Evolutionary conservation across 2,329 filamentous ascomycete genomes (phyloP).

Genomic region (Clonostachys byssicola): DNA sequence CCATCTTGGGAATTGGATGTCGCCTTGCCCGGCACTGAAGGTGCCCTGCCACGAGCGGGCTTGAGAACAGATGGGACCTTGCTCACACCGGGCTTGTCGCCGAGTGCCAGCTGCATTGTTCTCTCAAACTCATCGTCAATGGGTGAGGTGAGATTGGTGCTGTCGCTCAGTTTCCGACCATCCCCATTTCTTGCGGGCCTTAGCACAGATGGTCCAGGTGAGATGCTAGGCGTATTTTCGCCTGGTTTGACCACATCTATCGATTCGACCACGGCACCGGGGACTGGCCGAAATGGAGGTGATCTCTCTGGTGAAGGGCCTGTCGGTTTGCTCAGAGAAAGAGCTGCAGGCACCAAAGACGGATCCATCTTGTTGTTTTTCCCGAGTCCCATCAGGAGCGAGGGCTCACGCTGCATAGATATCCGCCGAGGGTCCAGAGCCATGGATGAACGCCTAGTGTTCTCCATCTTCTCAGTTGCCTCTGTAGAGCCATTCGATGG

Average conservation of each 20-base stretch:
- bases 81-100: background rate
- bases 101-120: background rate
- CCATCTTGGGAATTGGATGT: no score
- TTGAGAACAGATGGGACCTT: conserved; percentile 8
- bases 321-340: conserved; percentile 2
- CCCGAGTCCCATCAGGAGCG: background rate
- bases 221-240: background rate
- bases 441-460: background rate
- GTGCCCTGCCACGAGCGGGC: conserved; percentile 6
- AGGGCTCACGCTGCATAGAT: conserved; percentile 1
- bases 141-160: background rate
- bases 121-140: background rate
- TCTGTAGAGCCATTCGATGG: no score
- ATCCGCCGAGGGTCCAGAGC: background rate
- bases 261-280: no score
- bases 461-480: background rate
- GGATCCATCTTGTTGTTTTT: background rate
- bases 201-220: background rate
- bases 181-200: conserved; percentile 1
- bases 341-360: background rate
- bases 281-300: no score
- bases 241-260: no score
- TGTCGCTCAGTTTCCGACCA: background rate
- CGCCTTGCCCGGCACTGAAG: background rate
- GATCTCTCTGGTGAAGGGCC: no score